Base-by-base conservation (phyloP, 2,329 filamentous ascomycete genomes). In the Immersiporthe knoxdaviesiana region DNA sequence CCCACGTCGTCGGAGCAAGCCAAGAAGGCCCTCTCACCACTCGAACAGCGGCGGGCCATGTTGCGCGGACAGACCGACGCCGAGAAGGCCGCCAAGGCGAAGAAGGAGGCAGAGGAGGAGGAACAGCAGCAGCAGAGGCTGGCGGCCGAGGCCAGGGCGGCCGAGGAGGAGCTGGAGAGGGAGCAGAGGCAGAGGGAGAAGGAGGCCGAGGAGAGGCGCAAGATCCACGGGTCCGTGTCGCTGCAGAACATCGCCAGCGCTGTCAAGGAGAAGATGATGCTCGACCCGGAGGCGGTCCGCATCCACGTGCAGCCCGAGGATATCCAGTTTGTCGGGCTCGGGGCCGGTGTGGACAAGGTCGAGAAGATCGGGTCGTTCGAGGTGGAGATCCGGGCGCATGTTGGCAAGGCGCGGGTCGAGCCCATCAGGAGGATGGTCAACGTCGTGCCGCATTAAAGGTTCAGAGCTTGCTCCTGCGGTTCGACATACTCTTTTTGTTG, bases 191-290 rank as follows among this genome's bases (percentile, higher is more conserved):
- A 50, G 27, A 62, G 12, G n/a, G 65, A 71, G 47, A 61, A 67
- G 32, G 71, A 68, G 52, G 56, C 66, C 12, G 62, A 63, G 61
- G 66, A 70, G 56, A 35, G 60, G 14, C 64, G 70, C 27, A 74
- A 78, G 70, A 83, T 84, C 69, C 83, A 80, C 72, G 82, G 82
- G 54, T 83, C 82, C 63, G 82, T 83, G 8, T 80, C 81, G 32
- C 72, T 74, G 60, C 71, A 64, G 65, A 80, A 83, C 73, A 75
- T 84, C 52, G 74, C 79, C 2, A 72, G 73, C 32, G 62, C 73
- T 32, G 73, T 83, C 73, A 78, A 78, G 66, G 76, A 78, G 65
- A 69, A 69, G n/a, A 74, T 83, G 62, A 72, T 75, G n/a, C 72
- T 67, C 8, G 77, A 78, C 66, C 70, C 72, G 32, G 76, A 78